These are phyloP conservation scores for Backusella australiensis DNA, from an alignment of 192 early-diverging fungal genomes.

Conservation along the genomic window DNA sequence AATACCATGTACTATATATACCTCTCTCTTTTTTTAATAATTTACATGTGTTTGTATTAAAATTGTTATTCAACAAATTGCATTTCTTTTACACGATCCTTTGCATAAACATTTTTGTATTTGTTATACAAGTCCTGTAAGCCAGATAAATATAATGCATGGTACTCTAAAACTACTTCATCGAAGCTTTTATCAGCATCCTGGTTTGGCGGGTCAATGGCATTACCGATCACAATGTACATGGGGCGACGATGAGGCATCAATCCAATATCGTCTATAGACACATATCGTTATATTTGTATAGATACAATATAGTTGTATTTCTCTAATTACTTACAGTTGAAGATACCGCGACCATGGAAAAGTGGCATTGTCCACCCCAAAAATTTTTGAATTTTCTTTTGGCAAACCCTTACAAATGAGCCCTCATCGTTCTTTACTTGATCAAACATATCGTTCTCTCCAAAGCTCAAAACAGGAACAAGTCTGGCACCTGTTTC, in stretches of 20 bases:
- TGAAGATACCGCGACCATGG: constrained; percentile 86
- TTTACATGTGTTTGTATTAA: background rate
- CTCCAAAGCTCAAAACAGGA: constrained; percentile 89
- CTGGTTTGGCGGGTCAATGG: background rate
- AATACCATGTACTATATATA: too few species aligned
- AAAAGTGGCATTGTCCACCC: constrained; percentile 77
- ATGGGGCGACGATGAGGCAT: constrained; percentile 49
- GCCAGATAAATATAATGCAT: constrained; percentile 60
- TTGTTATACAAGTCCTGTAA: constrained; percentile 60
- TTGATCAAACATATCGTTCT: constrained; percentile 88
- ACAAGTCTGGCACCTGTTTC: constrained; percentile 72
- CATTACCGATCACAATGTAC: constrained; percentile 30
- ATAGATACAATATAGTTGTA: too few species aligned
- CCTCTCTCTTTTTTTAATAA: background rate
- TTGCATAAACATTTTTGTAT: constrained; percentile 72
- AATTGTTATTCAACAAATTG: constrained; percentile 57
- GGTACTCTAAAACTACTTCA: constrained; percentile 19
- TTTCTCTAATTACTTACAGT: constrained; percentile 58
- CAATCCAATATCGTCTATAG: constrained; percentile 39
- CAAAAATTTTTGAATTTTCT: constrained; percentile 59
- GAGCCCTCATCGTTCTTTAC: constrained; percentile 67
- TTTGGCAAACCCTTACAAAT: constrained; percentile 62
- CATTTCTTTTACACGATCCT: constrained; percentile 59
- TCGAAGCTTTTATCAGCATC: background rate
- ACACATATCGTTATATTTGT: too few species aligned